Conservation (phyloP, 2,329 filamentous ascomycete species). For the Aureobasidium sp. region DNA sequence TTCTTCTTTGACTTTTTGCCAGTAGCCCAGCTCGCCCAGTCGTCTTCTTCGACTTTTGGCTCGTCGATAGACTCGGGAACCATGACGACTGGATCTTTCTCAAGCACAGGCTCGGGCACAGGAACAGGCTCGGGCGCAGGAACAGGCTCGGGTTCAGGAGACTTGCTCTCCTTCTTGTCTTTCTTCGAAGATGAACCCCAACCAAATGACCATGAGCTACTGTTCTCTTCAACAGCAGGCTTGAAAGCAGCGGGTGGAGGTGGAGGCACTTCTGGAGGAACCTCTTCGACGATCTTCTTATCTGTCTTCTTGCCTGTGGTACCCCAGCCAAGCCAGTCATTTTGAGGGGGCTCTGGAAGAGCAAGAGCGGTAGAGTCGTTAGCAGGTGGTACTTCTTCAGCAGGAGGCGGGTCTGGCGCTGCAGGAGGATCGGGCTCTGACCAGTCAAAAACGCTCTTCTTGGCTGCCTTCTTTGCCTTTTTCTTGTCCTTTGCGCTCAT, state of each 20-base stretch:
- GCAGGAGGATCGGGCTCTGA: constrained; percentile 18
- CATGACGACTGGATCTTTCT: constrained; percentile 25
- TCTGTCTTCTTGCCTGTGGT: constrained; percentile 24
- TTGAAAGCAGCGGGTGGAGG: constrained; percentile 19
- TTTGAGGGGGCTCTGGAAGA: constrained; percentile 17
- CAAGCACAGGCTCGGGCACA: constrained; percentile 20
- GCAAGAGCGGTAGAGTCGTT: constrained; percentile 23
- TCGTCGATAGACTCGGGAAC: constrained; percentile 44
- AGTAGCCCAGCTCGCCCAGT: constrained; percentile 39
- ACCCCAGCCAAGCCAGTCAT: constrained; percentile 25
- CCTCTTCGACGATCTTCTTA: constrained; percentile 23
- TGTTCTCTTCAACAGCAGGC: constrained; percentile 27
- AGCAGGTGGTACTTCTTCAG: constrained; percentile 24
- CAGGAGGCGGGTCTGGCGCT: constrained; percentile 19
- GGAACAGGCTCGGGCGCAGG: constrained; percentile 12
- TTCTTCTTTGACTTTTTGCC: constrained; percentile 49
- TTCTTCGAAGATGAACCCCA: constrained; percentile 48
- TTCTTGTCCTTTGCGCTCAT: constrained; percentile 21
- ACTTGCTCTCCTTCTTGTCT: constrained; percentile 41
- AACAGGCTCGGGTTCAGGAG: constrained; percentile 9
- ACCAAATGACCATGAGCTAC: constrained; percentile 47
- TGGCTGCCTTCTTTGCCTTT: constrained; percentile 35
- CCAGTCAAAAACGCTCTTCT: constrained; percentile 20
- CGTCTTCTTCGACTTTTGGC: constrained; percentile 42
- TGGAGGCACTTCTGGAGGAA: constrained; percentile 18